phyloP scores from a whole-genome alignment of 2,329 filamentous ascomycete species.

The Botryotinia globosa region DNA sequence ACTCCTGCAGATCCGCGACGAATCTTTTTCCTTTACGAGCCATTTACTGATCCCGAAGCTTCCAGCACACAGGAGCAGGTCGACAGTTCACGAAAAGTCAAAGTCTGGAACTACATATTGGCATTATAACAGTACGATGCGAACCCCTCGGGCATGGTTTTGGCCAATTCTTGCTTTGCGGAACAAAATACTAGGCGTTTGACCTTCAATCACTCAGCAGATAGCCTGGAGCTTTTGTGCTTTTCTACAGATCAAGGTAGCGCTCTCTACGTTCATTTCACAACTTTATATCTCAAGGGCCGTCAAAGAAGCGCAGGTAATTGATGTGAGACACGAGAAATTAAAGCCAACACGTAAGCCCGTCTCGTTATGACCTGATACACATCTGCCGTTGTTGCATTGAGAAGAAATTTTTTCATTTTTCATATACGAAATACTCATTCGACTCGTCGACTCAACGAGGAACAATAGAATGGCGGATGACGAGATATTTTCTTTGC shows the following conservation, averaged over 20 bases:
- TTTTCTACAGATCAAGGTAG: not conserved
- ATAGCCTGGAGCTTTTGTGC: too few species aligned
- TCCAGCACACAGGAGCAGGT: not conserved
- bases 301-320: fast-evolving
- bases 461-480: not conserved
- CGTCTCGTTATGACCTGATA: too few species aligned
- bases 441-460: fast-evolving
- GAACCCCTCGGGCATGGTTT: not conserved
- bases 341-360: not conserved
- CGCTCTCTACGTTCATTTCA: fast-evolving
- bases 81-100: not conserved
- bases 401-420: too few species aligned
- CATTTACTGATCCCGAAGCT: fast-evolving
- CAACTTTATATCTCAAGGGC: not conserved
- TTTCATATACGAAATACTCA: too few species aligned
- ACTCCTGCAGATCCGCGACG: not conserved
- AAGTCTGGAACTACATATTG: not conserved
- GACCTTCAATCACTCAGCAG: not conserved
- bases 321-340: not conserved
- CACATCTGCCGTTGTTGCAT: too few species aligned
- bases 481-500: not conserved
- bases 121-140: too few species aligned
- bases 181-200: not conserved
- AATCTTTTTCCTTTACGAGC: fast-evolving
- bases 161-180: fast-evolving